A percentile compares a stretch with the other conserved stretches of the same genome.
Conservation (phyloP, 371 early-diverging fungal species). For the Entomophthora muscae region DNA sequence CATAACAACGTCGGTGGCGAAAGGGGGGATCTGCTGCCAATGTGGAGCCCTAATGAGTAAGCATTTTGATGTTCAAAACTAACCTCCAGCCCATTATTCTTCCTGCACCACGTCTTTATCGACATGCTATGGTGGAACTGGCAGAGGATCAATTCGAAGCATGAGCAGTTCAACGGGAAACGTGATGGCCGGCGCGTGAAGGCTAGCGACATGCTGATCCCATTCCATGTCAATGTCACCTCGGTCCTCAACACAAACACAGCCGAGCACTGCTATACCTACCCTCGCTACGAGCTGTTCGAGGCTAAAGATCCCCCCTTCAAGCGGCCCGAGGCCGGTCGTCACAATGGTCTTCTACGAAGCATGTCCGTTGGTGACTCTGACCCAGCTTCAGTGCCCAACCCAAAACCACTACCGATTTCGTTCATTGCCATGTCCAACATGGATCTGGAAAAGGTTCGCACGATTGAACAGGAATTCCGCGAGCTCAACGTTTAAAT, state of each 20-base stretch:
- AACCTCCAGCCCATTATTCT: constrained; percentile 40
- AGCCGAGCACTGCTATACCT: not conserved
- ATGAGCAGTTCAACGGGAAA: not conserved
- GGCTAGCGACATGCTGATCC: not conserved
- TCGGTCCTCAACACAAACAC: not conserved
- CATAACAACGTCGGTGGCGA: constrained; percentile 27
- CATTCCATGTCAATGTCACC: not conserved
- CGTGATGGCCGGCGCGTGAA: not conserved
- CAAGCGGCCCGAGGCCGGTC: too few relatives aligned
- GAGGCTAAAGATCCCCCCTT: too few relatives aligned
- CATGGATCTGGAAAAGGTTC: not conserved
- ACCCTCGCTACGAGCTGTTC: too few relatives aligned
- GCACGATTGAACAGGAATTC: not conserved
- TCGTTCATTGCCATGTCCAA: not conserved
- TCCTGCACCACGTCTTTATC: constrained; percentile 32
- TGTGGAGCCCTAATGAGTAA: constrained; percentile 28
- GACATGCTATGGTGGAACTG: too few relatives aligned
- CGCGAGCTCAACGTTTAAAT: not conserved
- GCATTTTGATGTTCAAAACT: constrained; percentile 37
- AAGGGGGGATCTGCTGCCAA: constrained; percentile 16
- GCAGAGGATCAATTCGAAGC: constrained; percentile 9
- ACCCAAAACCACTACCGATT: not conserved
- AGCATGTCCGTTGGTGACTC: too few relatives aligned
- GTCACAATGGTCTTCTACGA: too few relatives aligned
- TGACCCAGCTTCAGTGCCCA: too few relatives aligned